Evolutionary conservation across 2,329 filamentous ascomycete genomes (phyloP).

Genomic region (Xylaria sp.): DNA sequence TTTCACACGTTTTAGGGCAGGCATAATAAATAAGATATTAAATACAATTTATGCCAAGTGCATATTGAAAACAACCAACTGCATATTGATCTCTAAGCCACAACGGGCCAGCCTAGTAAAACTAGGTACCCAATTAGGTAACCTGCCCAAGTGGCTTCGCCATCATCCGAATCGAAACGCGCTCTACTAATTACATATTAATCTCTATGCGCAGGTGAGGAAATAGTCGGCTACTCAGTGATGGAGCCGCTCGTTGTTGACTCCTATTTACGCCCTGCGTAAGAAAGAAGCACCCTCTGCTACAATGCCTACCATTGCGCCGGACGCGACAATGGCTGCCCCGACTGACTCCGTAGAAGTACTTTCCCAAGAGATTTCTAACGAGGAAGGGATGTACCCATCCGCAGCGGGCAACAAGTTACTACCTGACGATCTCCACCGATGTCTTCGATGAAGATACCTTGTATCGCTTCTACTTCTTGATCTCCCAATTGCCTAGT

Average conservation of each 20-base stretch:
- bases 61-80: too few species aligned
- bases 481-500: conserved; percentile 38
- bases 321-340: conserved; percentile 7
- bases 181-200: conserved; percentile 18
- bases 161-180: conserved; percentile 9
- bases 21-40: not conserved
- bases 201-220: conserved; percentile 14
- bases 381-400: conserved; percentile 31
- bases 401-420: conserved; percentile 30
- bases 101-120: conserved; percentile 3
- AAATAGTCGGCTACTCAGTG: conserved; percentile 13
- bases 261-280: conserved; percentile 5
- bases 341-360: conserved; percentile 14
- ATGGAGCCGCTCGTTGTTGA: conserved; percentile 10
- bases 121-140: not conserved
- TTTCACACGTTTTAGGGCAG: not conserved
- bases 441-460: conserved; percentile 40
- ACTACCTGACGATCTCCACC: conserved; percentile 35
- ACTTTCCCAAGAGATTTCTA: conserved; percentile 22
- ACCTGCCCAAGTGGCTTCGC: conserved; percentile 8
- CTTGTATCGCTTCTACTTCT: conserved; percentile 42
- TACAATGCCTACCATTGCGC: conserved; percentile 19
- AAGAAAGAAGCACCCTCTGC: conserved; percentile 14
- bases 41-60: too few species aligned
- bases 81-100: too few species aligned